Evolutionary conservation across 257 asterid species (phyloP), one percentile per base, ranked within the genome.

Genomic region (Nicotiana tabacum): DNA sequence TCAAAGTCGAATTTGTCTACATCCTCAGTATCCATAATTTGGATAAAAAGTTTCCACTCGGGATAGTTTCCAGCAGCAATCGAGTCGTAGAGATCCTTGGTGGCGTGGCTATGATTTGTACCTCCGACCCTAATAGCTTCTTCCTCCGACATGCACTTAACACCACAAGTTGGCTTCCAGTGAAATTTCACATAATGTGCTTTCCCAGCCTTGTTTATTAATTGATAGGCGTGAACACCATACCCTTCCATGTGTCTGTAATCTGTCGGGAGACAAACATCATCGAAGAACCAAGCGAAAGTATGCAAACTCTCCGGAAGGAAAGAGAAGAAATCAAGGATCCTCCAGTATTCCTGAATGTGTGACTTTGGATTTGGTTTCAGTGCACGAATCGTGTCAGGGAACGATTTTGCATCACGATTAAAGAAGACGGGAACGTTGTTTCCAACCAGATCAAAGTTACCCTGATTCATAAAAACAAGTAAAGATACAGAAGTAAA

Each of bases 341-440:
- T 82, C 78, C 84, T 82, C 81, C 84, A 82, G 81, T 82, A 33
- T 55, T 82, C 84, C 24, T 82, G 81, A 69, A 72, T 82, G 72
- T 82, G 84, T 21, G 84, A 82, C 81, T 82, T 82, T 17, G 84
- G 84, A 77, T 82, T 82, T 58, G 67, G 83, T 66, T 81, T 81
- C 60, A 81, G 13, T 9, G 83, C 80, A 76, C 64, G 80, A 29
- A 76, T 76, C 1, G 80, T 27, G 64, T 76, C 80, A 1, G 80
- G 80, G 80, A 76, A 76, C 1, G 80, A 76, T 39, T 76, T 76
- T 7, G 80, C 80, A 76, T 76, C 80, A 15, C 80, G 80, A 15
- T 76, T 76, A 51, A 76, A 76, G 80, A 76, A 76, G 46, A 76
- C 80, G 0, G 80, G 80, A 9, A 76, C 80, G 1, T 51, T 76